These are phyloP conservation scores for Favolaschia claudopus DNA, from an alignment of 768 basidiomycete genomes.

Conservation along the genomic window DNA sequence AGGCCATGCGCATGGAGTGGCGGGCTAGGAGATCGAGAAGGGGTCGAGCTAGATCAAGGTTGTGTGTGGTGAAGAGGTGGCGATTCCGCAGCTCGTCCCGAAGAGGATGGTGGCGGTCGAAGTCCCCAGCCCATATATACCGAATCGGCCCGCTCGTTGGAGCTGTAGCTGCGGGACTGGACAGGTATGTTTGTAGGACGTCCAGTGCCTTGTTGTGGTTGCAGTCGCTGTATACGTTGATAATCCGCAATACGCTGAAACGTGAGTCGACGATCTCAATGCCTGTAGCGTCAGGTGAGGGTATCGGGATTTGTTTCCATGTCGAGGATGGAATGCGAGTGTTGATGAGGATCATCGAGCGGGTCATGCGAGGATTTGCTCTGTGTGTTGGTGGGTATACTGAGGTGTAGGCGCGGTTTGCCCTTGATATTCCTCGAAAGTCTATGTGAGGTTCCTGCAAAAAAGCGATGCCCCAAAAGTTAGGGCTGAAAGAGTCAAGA, in stretches of 20 bases:
- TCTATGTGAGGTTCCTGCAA: slow-evolving; percentile 43
- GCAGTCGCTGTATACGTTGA: slow-evolving; percentile 38
- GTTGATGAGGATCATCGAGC: slow-evolving; percentile 11
- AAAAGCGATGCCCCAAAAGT: slow-evolving; percentile 30
- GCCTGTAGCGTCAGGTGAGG: slow-evolving; percentile 27
- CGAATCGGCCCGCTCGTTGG: background rate
- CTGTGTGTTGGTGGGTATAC: slow-evolving; percentile 36
- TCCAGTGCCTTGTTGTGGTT: slow-evolving; percentile 6
- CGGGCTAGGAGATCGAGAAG: slow-evolving; percentile 36
- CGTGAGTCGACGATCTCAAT: slow-evolving; percentile 30
- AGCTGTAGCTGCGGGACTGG: background rate
- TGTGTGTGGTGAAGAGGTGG: slow-evolving; percentile 41
- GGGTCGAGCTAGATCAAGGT: slow-evolving; percentile 27
- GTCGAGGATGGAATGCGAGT: background rate
- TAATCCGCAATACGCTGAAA: slow-evolving; percentile 28
- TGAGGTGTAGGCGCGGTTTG: slow-evolving; percentile 15
- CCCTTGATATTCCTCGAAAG: slow-evolving; percentile 16
- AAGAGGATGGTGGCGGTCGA: slow-evolving; percentile 49
- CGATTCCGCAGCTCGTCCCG: slow-evolving; percentile 46
- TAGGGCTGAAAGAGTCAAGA: background rate
- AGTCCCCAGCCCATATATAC: slow-evolving; percentile 46
- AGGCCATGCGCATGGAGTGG: slow-evolving; percentile 40
- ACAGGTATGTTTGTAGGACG: background rate
- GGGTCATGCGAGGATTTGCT: background rate
- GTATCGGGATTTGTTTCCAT: slow-evolving; percentile 6